These are phyloP conservation scores for Grosmannia clavigera DNA, from an alignment of 2,329 filamentous ascomycete genomes.

Conservation along the genomic window DNA sequence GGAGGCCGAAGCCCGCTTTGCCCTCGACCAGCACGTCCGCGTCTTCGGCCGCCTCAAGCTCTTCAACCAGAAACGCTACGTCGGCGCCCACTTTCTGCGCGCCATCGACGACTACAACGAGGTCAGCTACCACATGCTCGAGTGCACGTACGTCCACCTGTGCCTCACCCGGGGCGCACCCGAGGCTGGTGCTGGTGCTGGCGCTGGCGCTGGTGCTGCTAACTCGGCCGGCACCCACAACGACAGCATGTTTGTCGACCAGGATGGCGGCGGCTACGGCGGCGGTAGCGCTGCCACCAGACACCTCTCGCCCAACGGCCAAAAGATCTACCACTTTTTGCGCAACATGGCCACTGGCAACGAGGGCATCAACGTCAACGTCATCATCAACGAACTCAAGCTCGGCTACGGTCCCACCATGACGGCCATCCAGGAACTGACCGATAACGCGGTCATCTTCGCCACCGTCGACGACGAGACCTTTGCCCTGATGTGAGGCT, in stretches of 20 bases:
- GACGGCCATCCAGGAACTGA: slow-evolving; percentile 69
- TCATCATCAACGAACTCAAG: slow-evolving; percentile 54
- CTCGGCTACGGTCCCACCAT: slow-evolving; percentile 60
- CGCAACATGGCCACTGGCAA: slow-evolving; percentile 56
- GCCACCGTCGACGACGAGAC: slow-evolving; percentile 89
- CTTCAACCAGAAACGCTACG: slow-evolving; percentile 72
- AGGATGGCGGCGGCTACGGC: slow-evolving; percentile 19
- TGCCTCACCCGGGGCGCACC: slow-evolving; percentile 62
- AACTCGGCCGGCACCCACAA: slow-evolving; percentile 17
- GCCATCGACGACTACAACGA: slow-evolving; percentile 80
- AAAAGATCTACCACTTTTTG: slow-evolving; percentile 60
- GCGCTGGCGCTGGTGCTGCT: slow-evolving; percentile 19
- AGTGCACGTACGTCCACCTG: slow-evolving; percentile 80
- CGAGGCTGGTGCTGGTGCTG: slow-evolving; percentile 25
- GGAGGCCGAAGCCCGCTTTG: slow-evolving; percentile 33
- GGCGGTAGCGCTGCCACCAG: slow-evolving; percentile 12
- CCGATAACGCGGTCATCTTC: slow-evolving; percentile 64
- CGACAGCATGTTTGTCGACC: slow-evolving; percentile 45
- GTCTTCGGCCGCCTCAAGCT: slow-evolving; percentile 75
- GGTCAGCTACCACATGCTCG: slow-evolving; percentile 81
- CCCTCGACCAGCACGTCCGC: slow-evolving; percentile 68
- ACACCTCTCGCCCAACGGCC: slow-evolving; percentile 44
- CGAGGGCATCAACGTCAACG: slow-evolving; percentile 73
- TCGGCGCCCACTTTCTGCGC: slow-evolving; percentile 70
- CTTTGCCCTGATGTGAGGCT: slow-evolving; percentile 24